These are phyloP conservation scores for Pontederia crassipes DNA, from an alignment of 176 grass and related monocot species.

Conservation along the genomic window DNA sequence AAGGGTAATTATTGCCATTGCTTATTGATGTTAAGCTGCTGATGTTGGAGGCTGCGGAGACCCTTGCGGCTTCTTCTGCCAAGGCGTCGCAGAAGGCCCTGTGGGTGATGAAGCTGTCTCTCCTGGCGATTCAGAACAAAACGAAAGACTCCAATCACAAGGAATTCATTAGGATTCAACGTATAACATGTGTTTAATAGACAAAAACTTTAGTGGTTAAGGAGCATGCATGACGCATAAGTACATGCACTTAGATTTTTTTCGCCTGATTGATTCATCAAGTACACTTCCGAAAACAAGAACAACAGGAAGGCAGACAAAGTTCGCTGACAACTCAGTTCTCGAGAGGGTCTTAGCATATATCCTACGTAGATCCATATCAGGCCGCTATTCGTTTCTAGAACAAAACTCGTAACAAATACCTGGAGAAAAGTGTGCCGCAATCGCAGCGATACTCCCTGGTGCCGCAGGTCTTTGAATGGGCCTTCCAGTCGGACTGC, in stretches of 20 bases:
- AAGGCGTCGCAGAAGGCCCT: conserved; percentile 9
- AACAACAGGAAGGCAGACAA: too few species aligned
- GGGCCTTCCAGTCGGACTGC: conserved; percentile 23
- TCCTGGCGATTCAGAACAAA: not conserved
- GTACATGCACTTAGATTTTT: too few species aligned
- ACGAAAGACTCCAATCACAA: not conserved
- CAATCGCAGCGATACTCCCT: conserved; percentile 22
- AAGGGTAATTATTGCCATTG: not conserved
- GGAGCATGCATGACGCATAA: too few species aligned
- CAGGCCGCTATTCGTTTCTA: not conserved
- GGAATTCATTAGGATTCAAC: not conserved
- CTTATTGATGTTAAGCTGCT: not conserved
- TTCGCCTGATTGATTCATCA: too few species aligned
- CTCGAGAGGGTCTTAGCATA: not conserved
- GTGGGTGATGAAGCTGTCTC: conserved; percentile 13
- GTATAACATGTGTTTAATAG: not conserved
- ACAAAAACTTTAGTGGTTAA: not conserved
- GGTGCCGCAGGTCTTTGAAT: conserved; percentile 24
- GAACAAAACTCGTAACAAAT: not conserved
- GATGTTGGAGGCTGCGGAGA: not conserved
- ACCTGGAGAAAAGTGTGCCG: conserved; percentile 19
- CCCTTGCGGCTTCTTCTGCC: not conserved
- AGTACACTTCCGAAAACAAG: too few species aligned
- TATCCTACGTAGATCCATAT: not conserved
- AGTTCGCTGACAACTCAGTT: not conserved